A percentile compares a stretch with the other conserved stretches of the same genome.
Conservation (phyloP, 495 filamentous ascomycete genomes). For the Neurospora tetrasperma region DNA sequence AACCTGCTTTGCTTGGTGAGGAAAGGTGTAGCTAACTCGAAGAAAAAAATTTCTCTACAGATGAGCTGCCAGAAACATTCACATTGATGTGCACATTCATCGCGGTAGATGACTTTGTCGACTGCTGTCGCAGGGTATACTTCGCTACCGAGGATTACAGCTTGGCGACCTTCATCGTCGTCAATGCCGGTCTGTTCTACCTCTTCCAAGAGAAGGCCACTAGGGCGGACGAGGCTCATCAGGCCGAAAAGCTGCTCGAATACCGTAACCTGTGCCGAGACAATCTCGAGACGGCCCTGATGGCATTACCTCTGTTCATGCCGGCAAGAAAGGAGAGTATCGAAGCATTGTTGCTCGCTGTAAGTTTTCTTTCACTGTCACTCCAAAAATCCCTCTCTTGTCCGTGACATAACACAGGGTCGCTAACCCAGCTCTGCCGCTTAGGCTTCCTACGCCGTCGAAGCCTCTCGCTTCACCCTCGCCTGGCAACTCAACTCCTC, state of each 20-base stretch:
- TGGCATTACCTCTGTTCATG: conserved; percentile 47
- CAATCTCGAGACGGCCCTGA: conserved; percentile 50
- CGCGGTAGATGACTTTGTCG: conserved; percentile 43
- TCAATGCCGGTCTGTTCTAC: conserved; percentile 47
- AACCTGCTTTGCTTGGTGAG: no score
- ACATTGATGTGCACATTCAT: conserved; percentile 32
- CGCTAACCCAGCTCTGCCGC: not conserved
- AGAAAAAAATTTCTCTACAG: no score
- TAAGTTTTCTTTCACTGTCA: conserved; percentile 11
- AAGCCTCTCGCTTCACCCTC: conserved; percentile 52
- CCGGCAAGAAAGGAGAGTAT: conserved; percentile 48
- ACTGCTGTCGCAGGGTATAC: conserved; percentile 49
- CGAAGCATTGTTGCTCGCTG: conserved; percentile 48
- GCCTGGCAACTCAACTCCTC: conserved; percentile 51
- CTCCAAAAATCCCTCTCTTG: not conserved
- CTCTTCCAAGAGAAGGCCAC: conserved; percentile 43
- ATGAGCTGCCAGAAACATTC: conserved; percentile 27
- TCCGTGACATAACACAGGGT: not conserved
- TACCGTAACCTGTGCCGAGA: conserved; percentile 39
- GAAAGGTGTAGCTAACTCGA: no score
- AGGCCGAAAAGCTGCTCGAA: conserved; percentile 20
- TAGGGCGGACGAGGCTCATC: conserved; percentile 18
- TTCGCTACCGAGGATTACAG: conserved; percentile 49
- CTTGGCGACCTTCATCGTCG: conserved; percentile 43
- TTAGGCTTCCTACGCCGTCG: conserved; percentile 44